Base-by-base conservation (phyloP, 352 stramenopile genomes). In the Phytophthora sojae region DNA sequence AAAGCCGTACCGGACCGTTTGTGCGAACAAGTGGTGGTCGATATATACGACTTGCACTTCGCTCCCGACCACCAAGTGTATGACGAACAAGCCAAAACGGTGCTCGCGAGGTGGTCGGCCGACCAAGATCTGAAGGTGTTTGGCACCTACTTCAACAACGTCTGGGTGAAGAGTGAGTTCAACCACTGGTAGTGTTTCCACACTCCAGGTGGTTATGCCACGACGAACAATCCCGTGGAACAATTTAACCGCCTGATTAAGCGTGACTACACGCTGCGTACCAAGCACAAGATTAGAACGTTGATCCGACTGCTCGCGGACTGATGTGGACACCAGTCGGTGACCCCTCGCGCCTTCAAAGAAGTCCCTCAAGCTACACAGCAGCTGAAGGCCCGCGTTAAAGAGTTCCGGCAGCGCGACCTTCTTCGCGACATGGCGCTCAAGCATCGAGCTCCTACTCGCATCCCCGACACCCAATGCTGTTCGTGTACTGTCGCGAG, bases 1-100 rank as follows among this genome's bases (percentile, higher is more conserved):
- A 51, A 57, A 6, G 26, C 49, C 25, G 2, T 62, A 8, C 9
- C 14, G 4, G 12, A n/a, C 35, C 9, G 9, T 14, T 19, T 37
- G 17, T 17, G 25, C 17, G 32, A 67, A 26, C 49, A 54, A 39
- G 30, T 72, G 12, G 54, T 67, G 25, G 26, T 51, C 12, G n/a
- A 63, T 6, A 60, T 73, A 15, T 73, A 73, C 23, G 30, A 67
- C 15, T 37, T 73, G 15, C 65, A 73, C 23, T 67, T 67, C 32
- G 37, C 57, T 9, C 30, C 44, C 7, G 17, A 19, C n/a, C 25
- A 51, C 25, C 30, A 52, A 29, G 21, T 25, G 3, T 55, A 23
- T 52, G 37, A 23, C 3, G 52, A 42, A 6, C 23, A 35, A 8
- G 21, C 21, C 5, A 14, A 4, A 23, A 52, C 3, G 19, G 17